phyloP scores from a whole-genome alignment of 139 green algal genomes.

The Ulvella scutata region DNA sequence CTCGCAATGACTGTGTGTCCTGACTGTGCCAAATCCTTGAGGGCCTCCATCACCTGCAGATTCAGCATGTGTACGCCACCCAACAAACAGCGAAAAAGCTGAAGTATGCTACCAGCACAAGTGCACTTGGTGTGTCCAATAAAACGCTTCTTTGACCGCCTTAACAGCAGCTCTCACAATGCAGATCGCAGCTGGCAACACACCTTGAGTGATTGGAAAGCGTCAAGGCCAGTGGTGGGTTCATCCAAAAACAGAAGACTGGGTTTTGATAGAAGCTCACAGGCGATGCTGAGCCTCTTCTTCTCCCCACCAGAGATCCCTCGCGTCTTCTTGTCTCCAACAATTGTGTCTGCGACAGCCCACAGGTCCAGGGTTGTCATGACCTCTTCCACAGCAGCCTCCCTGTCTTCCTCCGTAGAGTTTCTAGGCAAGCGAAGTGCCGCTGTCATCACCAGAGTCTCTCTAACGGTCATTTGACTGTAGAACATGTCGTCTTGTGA shows the following conservation, averaged over 20 bases:
- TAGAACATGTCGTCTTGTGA: conserved; percentile 91
- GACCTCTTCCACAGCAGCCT: conserved; percentile 37
- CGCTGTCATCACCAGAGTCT: conserved; percentile 65
- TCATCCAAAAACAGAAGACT: conserved; percentile 69
- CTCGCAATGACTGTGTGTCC: conserved; percentile 56
- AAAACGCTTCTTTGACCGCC: not conserved
- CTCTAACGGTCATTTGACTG: conserved; percentile 50
- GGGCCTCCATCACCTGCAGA: conserved; percentile 38
- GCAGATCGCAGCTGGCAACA: not conserved
- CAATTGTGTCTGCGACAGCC: conserved; percentile 43
- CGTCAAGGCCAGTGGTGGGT: conserved; percentile 77
- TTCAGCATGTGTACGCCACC: conserved; percentile 13
- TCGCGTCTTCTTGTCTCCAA: conserved; percentile 49
- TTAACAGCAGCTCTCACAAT: not conserved
- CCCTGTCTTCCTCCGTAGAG: conserved; percentile 8
- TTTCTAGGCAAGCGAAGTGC: conserved; percentile 38
- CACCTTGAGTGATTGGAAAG: conserved; percentile 62
- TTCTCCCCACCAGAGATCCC: conserved; percentile 65
- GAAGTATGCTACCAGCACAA: not conserved
- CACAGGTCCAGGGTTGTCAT: conserved; percentile 52
- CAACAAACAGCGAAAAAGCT: not conserved
- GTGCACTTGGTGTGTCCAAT: not conserved
- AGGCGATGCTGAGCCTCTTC: conserved; percentile 75
- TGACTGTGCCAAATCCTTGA: conserved; percentile 45
- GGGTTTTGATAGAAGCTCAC: conserved; percentile 61